A percentile compares a stretch with the other conserved stretches of the same genome.
phyloP scores from a whole-genome alignment of 179 eudicot genomes.

The Silene vulgaris region DNA sequence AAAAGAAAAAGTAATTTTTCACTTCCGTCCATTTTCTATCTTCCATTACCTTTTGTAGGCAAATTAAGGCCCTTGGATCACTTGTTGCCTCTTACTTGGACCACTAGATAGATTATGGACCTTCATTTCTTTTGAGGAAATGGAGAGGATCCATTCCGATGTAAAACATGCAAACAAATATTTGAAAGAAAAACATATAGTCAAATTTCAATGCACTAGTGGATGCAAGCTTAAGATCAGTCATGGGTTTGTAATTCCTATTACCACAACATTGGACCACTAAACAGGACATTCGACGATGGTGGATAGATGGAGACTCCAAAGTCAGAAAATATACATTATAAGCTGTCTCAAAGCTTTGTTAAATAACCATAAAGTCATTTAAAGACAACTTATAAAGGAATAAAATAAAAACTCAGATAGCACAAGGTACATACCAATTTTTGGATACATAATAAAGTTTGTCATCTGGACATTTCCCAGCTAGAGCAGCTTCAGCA shows the following conservation, averaged over 20 bases:
- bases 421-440: conserved; percentile 47
- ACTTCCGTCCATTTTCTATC: too few relatives aligned
- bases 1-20: too few relatives aligned
- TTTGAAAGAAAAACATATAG: conserved; percentile 8
- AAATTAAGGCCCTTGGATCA: too few relatives aligned
- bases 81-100: too few relatives aligned
- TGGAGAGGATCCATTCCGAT: background rate
- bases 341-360: background rate
- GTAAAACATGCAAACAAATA: background rate
- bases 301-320: background rate
- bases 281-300: conserved; percentile 4
- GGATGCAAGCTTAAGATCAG: conserved; percentile 10
- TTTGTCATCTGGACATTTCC: conserved; percentile 61
- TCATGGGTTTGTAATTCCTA: background rate
- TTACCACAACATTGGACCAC: background rate
- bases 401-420: background rate
- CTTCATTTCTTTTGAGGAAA: too few relatives aligned
- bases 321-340: background rate
- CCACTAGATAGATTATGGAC: too few relatives aligned
- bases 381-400: background rate
- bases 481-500: conserved; percentile 87
- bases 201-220: background rate
- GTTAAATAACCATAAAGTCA: conserved; percentile 3
- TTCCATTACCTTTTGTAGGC: too few relatives aligned
- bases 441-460: conserved; percentile 67